Evolutionary conservation across 495 filamentous ascomycete genomes (phyloP).

Genomic region (Lineolata rhizophorae): DNA sequence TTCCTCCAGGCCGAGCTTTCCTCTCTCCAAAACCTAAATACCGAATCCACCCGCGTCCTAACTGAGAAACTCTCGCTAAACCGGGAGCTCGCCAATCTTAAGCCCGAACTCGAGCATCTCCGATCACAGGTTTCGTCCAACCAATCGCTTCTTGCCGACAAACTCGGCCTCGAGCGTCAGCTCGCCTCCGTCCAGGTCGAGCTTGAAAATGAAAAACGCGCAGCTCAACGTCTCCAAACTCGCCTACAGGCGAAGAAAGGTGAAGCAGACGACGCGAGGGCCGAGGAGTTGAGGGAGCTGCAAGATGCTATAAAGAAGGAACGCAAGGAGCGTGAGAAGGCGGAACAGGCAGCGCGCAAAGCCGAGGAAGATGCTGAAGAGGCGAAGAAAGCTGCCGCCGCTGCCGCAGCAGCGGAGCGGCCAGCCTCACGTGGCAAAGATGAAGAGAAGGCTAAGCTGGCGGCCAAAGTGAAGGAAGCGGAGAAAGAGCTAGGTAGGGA

Average conservation of each 20-base stretch:
- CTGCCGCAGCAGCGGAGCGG: background rate
- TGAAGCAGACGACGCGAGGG: too few relatives aligned
- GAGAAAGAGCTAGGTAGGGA: conserved; percentile 20
- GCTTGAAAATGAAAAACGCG: conserved; percentile 52
- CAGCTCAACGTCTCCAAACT: conserved; percentile 3
- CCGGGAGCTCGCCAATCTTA: conserved; percentile 45
- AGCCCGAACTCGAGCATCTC: conserved; percentile 60
- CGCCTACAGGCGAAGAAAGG: conserved; percentile 6
- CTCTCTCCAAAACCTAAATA: conserved; percentile 34
- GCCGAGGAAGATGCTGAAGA: background rate
- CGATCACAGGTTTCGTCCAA: conserved; percentile 43
- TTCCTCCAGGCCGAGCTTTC: conserved; percentile 39
- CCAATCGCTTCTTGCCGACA: conserved; percentile 46
- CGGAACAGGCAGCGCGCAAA: background rate
- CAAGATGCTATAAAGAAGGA: background rate
- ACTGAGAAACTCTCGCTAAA: conserved; percentile 55
- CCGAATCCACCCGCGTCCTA: conserved; percentile 45
- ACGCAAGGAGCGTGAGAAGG: background rate
- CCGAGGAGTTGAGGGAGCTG: background rate
- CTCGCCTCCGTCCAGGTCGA: conserved; percentile 55
- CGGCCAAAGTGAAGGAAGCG: conserved; percentile 13
- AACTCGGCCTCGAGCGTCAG: conserved; percentile 51
- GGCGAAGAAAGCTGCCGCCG: background rate
- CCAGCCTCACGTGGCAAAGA: too few relatives aligned
- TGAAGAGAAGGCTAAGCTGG: conserved; percentile 8